Evolutionary conservation across 2,329 filamentous ascomycete species (phyloP), one percentile per base, ranked within the genome.

Genomic region (Botrytis aclada): DNA sequence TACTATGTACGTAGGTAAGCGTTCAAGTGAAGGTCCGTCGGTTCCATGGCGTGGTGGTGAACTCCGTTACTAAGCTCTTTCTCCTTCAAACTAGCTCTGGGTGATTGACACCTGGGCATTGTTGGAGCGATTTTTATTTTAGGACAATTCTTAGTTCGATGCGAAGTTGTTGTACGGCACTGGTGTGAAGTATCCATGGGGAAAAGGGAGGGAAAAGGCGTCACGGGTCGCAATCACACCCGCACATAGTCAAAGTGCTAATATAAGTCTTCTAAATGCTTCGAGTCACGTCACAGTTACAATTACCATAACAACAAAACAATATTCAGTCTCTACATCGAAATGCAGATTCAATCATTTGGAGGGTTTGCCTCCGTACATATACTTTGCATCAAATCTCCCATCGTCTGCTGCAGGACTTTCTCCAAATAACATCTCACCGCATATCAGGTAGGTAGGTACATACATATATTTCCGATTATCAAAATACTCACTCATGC

Each of bases 381-480:
- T 56, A 32, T 65, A 66, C 61, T 47, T 32, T 32, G 61, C 61
- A 34, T 39, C 34, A 34, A 56, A n/a, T 12, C 29, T 66, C 22
- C 51, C 22, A 51, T n/a, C 34, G n/a, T 6, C 9, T 29, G 20
- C 64, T 69, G 51, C 54, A 60, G 34, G 41, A 34, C 22, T 22
- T 54, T 71, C 69, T 71, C 41, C 43, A 71, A 65, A 71, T 66
- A 65, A 54, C 14, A 37, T 65, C 70, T 67, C 41, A 67, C 70
- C 54, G 61, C 70, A 71, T 71, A 71, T 39, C 58, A 47, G 7
- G 45, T 56, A 64, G 22, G 7, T 43, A 64, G 8, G 2, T 34
- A 69, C 47, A 47, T 32, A 62, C 41, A 71, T 70, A 51, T 63
- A 67, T 67, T 32, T 56, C 65, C 65, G 65, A 56, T 16, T 22